Conservation (phyloP, 1,139 yeast species). For the Zygoascus hellenicus region DNA sequence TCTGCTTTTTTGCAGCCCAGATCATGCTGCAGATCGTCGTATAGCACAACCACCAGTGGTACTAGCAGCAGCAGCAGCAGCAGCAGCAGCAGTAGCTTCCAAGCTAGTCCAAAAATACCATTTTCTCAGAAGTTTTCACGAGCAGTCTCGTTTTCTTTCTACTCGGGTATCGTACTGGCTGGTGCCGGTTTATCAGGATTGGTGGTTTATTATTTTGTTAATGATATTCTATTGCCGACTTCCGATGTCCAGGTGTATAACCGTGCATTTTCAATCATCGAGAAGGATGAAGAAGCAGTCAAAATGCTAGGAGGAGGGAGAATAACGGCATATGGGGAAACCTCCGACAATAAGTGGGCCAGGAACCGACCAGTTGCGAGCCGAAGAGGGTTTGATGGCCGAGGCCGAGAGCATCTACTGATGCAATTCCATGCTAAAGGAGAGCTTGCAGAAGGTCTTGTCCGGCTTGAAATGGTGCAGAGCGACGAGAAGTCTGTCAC, state of each 20-base stretch:
- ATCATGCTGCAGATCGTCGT: too few relatives aligned
- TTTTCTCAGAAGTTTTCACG: constrained; percentile 14
- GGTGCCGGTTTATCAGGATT: constrained; percentile 55
- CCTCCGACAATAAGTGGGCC: constrained; percentile 67
- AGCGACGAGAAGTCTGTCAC: constrained; percentile 22
- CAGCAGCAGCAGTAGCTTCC: background rate
- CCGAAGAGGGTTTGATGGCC: constrained; percentile 47
- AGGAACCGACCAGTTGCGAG: constrained; percentile 75
- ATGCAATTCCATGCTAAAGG: constrained; percentile 89
- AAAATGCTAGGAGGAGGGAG: constrained; percentile 52
- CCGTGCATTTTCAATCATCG: constrained; percentile 72
- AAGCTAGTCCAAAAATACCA: constrained; percentile 11
- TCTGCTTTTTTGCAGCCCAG: too few relatives aligned
- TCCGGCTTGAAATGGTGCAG: constrained; percentile 65
- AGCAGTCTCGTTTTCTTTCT: constrained; percentile 43
- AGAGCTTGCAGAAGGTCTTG: constrained; percentile 52
- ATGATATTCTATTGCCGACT: constrained; percentile 78
- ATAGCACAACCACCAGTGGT: too few relatives aligned
- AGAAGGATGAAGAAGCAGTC: constrained; percentile 59
- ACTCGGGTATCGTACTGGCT: constrained; percentile 47
- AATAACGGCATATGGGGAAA: constrained; percentile 78
- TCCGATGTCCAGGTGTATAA: constrained; percentile 90
- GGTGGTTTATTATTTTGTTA: constrained; percentile 68
- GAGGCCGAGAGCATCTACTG: constrained; percentile 72
- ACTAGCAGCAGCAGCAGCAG: too few relatives aligned